These are phyloP conservation scores for Sporisorium graminicola DNA, from an alignment of 1,284 basidiomycete species.

Conservation along the genomic window DNA sequence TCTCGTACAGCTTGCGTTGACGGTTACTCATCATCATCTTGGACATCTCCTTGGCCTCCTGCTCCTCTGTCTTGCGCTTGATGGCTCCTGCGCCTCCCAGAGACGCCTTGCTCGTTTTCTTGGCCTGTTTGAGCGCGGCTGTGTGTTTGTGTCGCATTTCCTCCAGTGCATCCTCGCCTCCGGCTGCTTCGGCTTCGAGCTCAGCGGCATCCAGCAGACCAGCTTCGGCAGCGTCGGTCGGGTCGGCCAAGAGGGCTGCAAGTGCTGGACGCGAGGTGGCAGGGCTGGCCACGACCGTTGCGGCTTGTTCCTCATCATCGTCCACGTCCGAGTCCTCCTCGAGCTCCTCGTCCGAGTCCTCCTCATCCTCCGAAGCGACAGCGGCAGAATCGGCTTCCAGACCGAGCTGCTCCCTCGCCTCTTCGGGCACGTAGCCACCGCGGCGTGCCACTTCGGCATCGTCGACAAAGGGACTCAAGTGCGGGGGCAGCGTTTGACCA, in stretches of 20 bases:
- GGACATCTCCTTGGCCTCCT: constrained; percentile 78
- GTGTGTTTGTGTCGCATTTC: constrained; percentile 73
- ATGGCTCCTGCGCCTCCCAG: constrained; percentile 65
- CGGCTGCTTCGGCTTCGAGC: constrained; percentile 90
- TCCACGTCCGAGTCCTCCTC: constrained; percentile 70
- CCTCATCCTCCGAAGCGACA: constrained; percentile 71
- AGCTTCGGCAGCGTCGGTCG: constrained; percentile 75
- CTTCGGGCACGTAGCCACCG: constrained; percentile 71
- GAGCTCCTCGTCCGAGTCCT: constrained; percentile 54
- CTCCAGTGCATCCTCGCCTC: constrained; percentile 85
- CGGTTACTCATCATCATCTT: constrained; percentile 99
- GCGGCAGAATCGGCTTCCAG: constrained; percentile 73
- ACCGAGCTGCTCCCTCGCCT: constrained; percentile 72
- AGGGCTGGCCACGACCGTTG: constrained; percentile 14
- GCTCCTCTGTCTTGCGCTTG: constrained; percentile 75
- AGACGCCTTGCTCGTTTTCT: constrained; percentile 49
- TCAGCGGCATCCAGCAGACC: constrained; percentile 87
- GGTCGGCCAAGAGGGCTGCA: constrained; percentile 74
- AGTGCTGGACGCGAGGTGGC: constrained; percentile 45
- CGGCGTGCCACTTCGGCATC: constrained; percentile 74
- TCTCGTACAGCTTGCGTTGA: constrained; percentile 94
- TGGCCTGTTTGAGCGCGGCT: constrained; percentile 56
- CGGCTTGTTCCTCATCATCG: constrained; percentile 68
- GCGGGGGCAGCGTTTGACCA: constrained; percentile 89
- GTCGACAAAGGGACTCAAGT: constrained; percentile 94